Percentiles rank a stretch among this genome's conserved stretches.
These are phyloP conservation scores for Trametes cingulata DNA, from an alignment of 768 basidiomycete genomes.

Conservation along the genomic window DNA sequence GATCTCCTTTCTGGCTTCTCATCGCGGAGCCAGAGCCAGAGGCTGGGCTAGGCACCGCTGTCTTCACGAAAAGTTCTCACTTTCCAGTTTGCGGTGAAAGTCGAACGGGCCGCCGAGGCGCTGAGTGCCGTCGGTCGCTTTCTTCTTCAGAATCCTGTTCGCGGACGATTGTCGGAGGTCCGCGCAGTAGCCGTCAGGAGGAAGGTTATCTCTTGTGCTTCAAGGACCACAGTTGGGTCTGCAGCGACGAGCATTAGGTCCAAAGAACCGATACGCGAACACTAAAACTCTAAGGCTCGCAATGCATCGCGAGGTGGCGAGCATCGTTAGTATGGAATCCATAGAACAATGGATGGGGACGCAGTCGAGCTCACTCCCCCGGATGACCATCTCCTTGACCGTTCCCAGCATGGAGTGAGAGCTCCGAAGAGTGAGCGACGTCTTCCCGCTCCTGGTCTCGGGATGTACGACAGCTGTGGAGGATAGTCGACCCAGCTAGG, in stretches of 20 bases:
- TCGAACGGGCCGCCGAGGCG: constrained; percentile 3
- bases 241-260: too few species aligned
- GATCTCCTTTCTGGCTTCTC: constrained; percentile 7
- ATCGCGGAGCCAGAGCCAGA: background rate
- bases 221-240: too few species aligned
- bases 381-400: background rate
- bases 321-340: too few species aligned
- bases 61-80: background rate
- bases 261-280: too few species aligned
- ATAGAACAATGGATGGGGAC: background rate
- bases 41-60: constrained; percentile 5
- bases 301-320: too few species aligned
- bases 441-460: constrained; percentile 7
- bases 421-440: constrained; percentile 22
- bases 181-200: background rate
- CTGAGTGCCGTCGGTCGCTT: constrained; percentile 2
- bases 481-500: too few species aligned
- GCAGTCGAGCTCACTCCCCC: background rate
- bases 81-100: constrained; percentile 1
- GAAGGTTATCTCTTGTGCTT: background rate
- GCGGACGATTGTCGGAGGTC: constrained; percentile 15
- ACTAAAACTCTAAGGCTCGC: too few species aligned
- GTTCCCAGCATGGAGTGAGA: constrained; percentile 19
- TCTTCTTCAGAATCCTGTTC: background rate
- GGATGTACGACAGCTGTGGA: too few species aligned